phyloP scores from a whole-genome alignment of 345 rosid species.

The Euclidium syriacum region DNA sequence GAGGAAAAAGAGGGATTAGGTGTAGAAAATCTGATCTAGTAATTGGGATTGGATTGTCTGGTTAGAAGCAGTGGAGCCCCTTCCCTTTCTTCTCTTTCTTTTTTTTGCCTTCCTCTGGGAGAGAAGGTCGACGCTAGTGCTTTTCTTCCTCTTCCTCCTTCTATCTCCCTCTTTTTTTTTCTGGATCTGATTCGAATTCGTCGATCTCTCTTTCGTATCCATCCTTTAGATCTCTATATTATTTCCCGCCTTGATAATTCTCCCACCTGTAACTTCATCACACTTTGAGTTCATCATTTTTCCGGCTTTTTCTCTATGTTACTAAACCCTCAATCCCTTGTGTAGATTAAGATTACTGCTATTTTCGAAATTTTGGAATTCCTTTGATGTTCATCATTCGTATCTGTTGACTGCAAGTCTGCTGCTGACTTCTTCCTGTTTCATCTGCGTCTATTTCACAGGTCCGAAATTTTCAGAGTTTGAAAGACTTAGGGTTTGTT shows the following conservation, averaged over 20 bases:
- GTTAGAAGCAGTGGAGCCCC: slow-evolving; percentile 35
- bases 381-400: not conserved
- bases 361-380: not conserved
- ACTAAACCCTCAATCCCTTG: slow-evolving; percentile 10
- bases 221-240: slow-evolving; percentile 7
- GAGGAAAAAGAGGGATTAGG: slow-evolving; percentile 19
- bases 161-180: not conserved
- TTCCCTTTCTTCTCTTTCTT: not conserved
- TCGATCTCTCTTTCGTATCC: not conserved
- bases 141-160: not conserved
- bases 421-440: slow-evolving; percentile 6
- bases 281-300: not conserved
- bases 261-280: not conserved
- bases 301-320: not conserved
- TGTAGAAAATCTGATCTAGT: slow-evolving; percentile 31
- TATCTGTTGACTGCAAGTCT: slow-evolving; percentile 15
- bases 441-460: slow-evolving; percentile 20
- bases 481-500: slow-evolving; percentile 10
- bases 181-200: slow-evolving; percentile 23
- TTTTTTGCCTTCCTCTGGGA: slow-evolving; percentile 1
- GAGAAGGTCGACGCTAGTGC: slow-evolving; percentile 12
- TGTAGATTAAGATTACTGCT: not conserved
- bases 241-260: not conserved
- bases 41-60: slow-evolving; percentile 31
- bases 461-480: slow-evolving; percentile 9